Evolutionary conservation across 768 basidiomycete genomes (phyloP).

Genomic region (Mycena venus): DNA sequence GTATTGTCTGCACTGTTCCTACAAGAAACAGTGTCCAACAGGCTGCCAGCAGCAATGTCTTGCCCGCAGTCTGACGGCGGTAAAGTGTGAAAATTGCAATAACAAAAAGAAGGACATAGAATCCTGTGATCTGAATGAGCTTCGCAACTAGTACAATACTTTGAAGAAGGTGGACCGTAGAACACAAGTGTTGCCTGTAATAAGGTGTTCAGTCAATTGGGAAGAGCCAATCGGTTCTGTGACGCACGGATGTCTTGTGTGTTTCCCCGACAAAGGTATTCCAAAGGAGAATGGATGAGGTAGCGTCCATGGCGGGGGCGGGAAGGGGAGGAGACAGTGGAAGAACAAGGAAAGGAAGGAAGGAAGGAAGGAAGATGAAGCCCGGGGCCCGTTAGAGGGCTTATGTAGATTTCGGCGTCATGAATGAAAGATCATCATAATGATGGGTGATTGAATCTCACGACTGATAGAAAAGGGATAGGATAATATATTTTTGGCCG

Average conservation of each 20-base stretch:
- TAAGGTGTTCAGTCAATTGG: neutral
- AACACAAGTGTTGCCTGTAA: slow-evolving; percentile 2
- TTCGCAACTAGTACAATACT: neutral
- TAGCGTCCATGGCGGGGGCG: neutral
- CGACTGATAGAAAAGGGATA: no score
- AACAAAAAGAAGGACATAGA: neutral
- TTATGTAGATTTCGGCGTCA: no score
- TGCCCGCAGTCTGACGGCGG: neutral
- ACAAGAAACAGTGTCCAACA: neutral
- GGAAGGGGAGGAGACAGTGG: neutral
- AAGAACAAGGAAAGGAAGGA: neutral
- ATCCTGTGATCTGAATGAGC: neutral
- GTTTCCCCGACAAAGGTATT: neutral
- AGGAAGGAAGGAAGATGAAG: neutral
- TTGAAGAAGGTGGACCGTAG: neutral
- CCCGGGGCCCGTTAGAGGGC: no score
- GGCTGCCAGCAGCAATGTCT: neutral
- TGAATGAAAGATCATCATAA: no score
- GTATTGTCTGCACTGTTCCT: neutral
- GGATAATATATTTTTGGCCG: no score
- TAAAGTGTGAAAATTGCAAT: slow-evolving; percentile 1
- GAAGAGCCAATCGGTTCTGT: neutral
- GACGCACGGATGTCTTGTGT: slow-evolving; percentile 3
- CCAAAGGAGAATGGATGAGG: neutral
- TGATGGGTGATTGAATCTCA: no score